Percentiles rank a stretch among this genome's conserved stretches.
Conservation (phyloP, 2,329 filamentous ascomycete genomes). For the Colletotrichum tamarilloi region DNA sequence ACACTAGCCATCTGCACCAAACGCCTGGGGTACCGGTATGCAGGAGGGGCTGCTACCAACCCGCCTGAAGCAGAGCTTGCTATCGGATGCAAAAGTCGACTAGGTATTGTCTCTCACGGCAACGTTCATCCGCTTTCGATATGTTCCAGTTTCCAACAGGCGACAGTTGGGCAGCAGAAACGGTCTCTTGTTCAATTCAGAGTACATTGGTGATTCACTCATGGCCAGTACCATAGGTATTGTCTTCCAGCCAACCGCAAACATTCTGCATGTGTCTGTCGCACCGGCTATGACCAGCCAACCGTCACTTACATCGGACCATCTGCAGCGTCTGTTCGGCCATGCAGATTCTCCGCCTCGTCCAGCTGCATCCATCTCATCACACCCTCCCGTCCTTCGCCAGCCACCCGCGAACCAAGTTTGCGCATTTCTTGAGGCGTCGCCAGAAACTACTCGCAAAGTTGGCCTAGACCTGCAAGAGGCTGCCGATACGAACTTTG, state of each 20-base stretch:
- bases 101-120: not conserved
- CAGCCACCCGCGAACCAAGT: conserved; percentile 18
- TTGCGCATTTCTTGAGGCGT: conserved; percentile 4
- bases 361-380: conserved; percentile 19
- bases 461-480: not conserved
- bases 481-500: conserved; percentile 18
- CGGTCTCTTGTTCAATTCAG: not conserved
- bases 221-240: not conserved
- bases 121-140: not conserved
- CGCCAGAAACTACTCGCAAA: not conserved
- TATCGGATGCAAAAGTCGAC: not conserved
- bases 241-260: not conserved
- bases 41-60: conserved; percentile 21
- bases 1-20: not conserved
- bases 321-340: not conserved
- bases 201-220: not conserved
- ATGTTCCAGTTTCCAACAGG: not conserved
- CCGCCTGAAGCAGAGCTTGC: not conserved
- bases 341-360: conserved; percentile 9
- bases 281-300: not conserved
- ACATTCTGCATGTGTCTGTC: conserved; percentile 11
- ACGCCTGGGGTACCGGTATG: not conserved
- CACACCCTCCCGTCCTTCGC: not conserved
- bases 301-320: not conserved
- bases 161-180: not conserved